These are phyloP conservation scores for Cordyceps cicadae DNA, from an alignment of 2,329 filamentous ascomycete species.

Conservation along the genomic window DNA sequence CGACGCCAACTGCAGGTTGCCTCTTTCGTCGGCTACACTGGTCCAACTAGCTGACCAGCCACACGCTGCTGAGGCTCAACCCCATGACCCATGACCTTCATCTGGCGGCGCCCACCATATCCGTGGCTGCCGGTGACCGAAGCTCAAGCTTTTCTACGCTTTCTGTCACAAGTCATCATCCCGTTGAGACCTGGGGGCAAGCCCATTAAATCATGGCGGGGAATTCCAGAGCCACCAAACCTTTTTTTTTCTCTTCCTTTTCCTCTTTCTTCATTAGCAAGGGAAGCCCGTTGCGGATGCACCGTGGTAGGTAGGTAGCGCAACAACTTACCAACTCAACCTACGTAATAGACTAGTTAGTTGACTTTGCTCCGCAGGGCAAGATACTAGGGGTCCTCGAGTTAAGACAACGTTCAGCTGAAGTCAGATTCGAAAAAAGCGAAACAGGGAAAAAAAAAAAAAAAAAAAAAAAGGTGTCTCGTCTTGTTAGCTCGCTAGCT, in stretches of 20 bases:
- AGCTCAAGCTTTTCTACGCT: background rate
- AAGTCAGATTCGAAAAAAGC: background rate
- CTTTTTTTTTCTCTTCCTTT: background rate
- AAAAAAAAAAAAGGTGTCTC: background rate
- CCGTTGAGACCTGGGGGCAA: background rate
- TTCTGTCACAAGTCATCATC: no score
- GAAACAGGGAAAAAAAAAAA: background rate
- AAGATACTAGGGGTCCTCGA: background rate
- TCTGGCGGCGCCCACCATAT: background rate
- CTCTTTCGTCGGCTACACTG: background rate
- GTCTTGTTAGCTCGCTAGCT: background rate
- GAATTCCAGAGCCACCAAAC: background rate
- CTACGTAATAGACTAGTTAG: background rate
- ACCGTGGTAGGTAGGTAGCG: background rate
- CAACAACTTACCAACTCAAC: background rate
- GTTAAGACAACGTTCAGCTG: background rate
- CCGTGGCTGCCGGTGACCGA: background rate
- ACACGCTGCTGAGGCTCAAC: background rate
- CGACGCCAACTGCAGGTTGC: background rate
- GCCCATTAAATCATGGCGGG: background rate
- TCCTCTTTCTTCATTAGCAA: background rate
- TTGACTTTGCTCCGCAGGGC: background rate
- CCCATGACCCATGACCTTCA: slow-evolving; percentile 4
- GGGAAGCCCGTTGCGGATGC: background rate
- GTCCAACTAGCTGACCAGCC: background rate